Conservation (phyloP, 495 filamentous ascomycete genomes). For the Copromyces sp. region DNA sequence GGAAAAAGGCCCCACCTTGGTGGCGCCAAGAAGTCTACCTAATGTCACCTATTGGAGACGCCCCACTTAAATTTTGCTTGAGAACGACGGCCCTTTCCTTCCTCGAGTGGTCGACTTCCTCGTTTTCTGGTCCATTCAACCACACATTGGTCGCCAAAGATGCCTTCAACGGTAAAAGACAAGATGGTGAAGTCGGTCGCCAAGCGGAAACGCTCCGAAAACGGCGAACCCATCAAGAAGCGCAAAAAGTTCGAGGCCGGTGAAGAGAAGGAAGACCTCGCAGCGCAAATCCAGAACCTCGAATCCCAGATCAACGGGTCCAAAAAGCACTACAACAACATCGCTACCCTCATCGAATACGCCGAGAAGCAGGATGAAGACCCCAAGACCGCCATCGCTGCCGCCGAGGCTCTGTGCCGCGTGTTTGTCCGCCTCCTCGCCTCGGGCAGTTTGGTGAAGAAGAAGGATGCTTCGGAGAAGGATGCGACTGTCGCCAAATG, state of each 20-base stretch:
- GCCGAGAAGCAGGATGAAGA: constrained; percentile 36
- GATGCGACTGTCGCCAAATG: constrained; percentile 67
- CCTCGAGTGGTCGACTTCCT: background rate
- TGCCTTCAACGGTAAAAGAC: constrained; percentile 17
- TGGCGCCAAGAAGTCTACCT: background rate
- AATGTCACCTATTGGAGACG: constrained; percentile 1
- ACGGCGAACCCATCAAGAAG: constrained; percentile 38
- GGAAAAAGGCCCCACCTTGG: background rate
- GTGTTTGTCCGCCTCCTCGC: constrained; percentile 80
- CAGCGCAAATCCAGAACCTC: constrained; percentile 53
- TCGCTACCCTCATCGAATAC: constrained; percentile 58
- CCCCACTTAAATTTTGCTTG: constrained; percentile 22
- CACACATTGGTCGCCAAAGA: constrained; percentile 1
- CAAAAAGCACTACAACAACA: constrained; percentile 86
- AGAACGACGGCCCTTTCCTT: background rate
- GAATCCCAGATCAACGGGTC: constrained; percentile 75
- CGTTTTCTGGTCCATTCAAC: background rate
- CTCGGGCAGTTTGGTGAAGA: constrained; percentile 57
- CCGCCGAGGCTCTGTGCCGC: constrained; percentile 73
- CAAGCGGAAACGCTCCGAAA: constrained; percentile 38
- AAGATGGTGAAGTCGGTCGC: constrained; percentile 14
- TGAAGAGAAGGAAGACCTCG: constrained; percentile 27
- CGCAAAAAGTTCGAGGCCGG: constrained; percentile 34
- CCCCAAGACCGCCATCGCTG: constrained; percentile 35
- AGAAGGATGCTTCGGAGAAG: constrained; percentile 52